Conservation (phyloP, 805 yeast species). For the Metschnikowia colocasiae region DNA sequence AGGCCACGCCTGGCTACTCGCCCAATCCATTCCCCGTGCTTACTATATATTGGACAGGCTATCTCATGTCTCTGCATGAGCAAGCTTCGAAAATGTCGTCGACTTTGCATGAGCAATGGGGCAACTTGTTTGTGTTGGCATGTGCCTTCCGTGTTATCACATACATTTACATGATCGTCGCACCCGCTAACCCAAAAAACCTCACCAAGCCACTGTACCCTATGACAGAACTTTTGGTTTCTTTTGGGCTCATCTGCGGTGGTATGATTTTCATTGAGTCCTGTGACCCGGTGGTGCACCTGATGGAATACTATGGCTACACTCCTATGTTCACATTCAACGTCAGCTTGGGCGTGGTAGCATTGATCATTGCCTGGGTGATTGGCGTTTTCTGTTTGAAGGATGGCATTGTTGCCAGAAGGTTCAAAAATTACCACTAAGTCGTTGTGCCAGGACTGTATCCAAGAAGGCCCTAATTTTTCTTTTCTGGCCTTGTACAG, state of each 20-base stretch:
- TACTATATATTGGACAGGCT: constrained; percentile 95
- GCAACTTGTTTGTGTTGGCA: constrained; percentile 75
- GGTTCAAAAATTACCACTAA: background rate
- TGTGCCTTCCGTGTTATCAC: constrained; percentile 73
- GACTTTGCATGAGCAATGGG: constrained; percentile 88
- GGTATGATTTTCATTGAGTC: constrained; percentile 92
- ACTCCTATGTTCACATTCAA: constrained; percentile 90
- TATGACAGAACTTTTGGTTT: constrained; percentile 75
- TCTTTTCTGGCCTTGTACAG: background rate
- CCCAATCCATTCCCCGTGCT: constrained; percentile 94
- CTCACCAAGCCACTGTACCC: constrained; percentile 52
- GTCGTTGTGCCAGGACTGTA: background rate
- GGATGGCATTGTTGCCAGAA: constrained; percentile 25
- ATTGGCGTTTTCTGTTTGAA: constrained; percentile 65
- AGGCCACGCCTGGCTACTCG: constrained; percentile 67
- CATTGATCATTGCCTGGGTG: constrained; percentile 85
- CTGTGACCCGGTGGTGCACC: constrained; percentile 79
- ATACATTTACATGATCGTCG: constrained; percentile 47
- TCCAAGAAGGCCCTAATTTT: background rate
- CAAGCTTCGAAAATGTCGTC: constrained; percentile 82
- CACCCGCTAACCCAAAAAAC: constrained; percentile 23
- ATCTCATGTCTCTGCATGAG: constrained; percentile 89
- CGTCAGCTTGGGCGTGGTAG: constrained; percentile 72
- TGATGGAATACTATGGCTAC: constrained; percentile 76
- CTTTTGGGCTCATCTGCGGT: constrained; percentile 80